phyloP scores from a whole-genome alignment of 2,329 filamentous ascomycete species.

The Cladophialophora yegresii region DNA sequence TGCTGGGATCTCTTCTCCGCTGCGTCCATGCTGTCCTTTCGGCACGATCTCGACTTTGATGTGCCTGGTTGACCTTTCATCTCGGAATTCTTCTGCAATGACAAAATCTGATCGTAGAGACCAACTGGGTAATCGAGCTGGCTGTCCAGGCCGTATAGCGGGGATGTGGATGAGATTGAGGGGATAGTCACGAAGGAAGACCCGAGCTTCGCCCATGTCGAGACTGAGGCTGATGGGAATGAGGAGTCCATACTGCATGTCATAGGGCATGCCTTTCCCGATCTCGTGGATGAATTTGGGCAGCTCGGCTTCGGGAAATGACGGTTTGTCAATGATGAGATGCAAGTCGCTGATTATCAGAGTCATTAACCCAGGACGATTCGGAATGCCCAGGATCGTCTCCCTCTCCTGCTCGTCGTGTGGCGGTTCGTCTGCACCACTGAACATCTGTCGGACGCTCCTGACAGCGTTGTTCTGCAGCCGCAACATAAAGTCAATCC shows the following conservation, averaged over 20 bases:
- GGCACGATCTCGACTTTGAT: conserved; percentile 84
- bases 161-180: conserved; percentile 90
- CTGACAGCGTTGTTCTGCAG: conserved; percentile 73
- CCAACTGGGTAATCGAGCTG: conserved; percentile 75
- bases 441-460: conserved; percentile 77
- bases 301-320: conserved; percentile 78
- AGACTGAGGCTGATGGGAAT: conserved; percentile 87
- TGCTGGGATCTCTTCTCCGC: conserved; percentile 60
- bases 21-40: conserved; percentile 57
- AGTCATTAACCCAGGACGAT: conserved; percentile 79
- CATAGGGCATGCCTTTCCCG: conserved; percentile 93
- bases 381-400: conserved; percentile 79
- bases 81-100: conserved; percentile 88
- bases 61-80: conserved; percentile 74
- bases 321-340: conserved; percentile 85
- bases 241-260: conserved; percentile 87
- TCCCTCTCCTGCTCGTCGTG: conserved; percentile 82
- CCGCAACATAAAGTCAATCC: conserved; percentile 75
- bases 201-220: conserved; percentile 83
- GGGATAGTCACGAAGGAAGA: conserved; percentile 90
- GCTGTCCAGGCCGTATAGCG: conserved; percentile 74
- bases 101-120: conserved; percentile 89
- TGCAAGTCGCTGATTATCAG: conserved; percentile 81
- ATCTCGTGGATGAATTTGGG: conserved; percentile 82
- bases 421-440: conserved; percentile 76